phyloP scores from a whole-genome alignment of 2,329 filamentous ascomycete genomes.

The Cercospora sp. region DNA sequence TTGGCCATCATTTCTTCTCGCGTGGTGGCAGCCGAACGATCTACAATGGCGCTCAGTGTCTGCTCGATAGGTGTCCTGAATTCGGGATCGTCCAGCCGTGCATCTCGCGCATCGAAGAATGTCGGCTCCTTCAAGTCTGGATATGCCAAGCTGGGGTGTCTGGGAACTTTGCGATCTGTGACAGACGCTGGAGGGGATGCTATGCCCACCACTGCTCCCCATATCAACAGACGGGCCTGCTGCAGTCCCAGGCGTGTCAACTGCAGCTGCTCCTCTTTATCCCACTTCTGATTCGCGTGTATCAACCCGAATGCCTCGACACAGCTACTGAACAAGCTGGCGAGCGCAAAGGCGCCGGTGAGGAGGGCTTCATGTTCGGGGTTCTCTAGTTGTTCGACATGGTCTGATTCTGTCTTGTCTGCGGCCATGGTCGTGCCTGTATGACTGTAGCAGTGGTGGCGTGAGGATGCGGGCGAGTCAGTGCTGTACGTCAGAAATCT shows the following conservation, averaged over 20 bases:
- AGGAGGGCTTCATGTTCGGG: constrained; percentile 38
- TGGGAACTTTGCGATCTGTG: constrained; percentile 47
- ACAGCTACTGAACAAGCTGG: constrained; percentile 49
- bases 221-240: constrained; percentile 51
- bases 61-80: constrained; percentile 43
- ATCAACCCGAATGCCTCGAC: constrained; percentile 51
- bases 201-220: constrained; percentile 51
- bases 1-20: constrained; percentile 49
- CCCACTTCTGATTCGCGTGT: constrained; percentile 45
- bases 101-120: constrained; percentile 47
- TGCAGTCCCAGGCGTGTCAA: constrained; percentile 49
- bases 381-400: constrained; percentile 29
- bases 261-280: constrained; percentile 47
- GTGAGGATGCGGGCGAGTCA: neutral
- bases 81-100: constrained; percentile 44
- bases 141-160: constrained; percentile 46
- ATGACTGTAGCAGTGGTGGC: neutral
- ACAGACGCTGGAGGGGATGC: constrained; percentile 46
- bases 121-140: constrained; percentile 48
- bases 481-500: neutral
- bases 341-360: constrained; percentile 45
- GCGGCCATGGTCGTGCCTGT: constrained; percentile 20
- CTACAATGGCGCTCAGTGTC: constrained; percentile 48
- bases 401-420: constrained; percentile 26
- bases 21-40: constrained; percentile 42